Base-by-base conservation (phyloP, 495 filamentous ascomycete genomes). In the Tirmania nivea region DNA sequence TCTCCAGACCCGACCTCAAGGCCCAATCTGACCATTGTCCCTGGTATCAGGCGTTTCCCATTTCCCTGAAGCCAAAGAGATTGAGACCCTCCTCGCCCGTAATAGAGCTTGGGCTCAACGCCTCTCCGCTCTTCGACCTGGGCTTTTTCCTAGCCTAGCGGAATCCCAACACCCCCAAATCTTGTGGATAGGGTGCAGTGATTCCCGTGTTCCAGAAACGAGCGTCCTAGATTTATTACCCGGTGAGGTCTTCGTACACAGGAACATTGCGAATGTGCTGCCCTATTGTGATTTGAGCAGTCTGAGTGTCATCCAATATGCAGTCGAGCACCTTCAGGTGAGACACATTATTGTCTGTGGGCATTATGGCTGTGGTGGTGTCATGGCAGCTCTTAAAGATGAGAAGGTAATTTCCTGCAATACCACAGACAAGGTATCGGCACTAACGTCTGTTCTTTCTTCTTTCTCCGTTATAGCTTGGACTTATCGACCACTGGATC, bases 241-340 rank as follows among this genome's bases (percentile, higher is more conserved):
- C 47, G 77, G 77, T 50, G 75, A 79, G 52, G 71, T 72, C 52
- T 79, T 79, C 60, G 70, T 78, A 51, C 76, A 79, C 65, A 71
- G 76, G 60, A 79, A 79, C 70, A 78, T 80, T 57, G 77, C 76
- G 56, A 80, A 80, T 68, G 63, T 80, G 48, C 72, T 79, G 47
- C 69, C 71, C 63, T 72, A 71, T 63, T 74, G 68, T 47, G 75
- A 78, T 52, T 69, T 78, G 36, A 77, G 75, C 63, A 73, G 72
- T 51, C 76, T 80, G 70, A 74, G 69, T 66, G 77, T 78, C 58
- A 76, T 80, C 57, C 69, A 76, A 50, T 80, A 78, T 61, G 77
- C 77, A 31, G 75, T 79, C 8, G 61, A 67, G 55, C 70, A 78
- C 55, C 66, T 80, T 20, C 55, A 74, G 59, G 76, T 78, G 55